These are phyloP conservation scores for Pulveroboletus sp. DNA, from an alignment of 768 basidiomycete species.

Conservation along the genomic window DNA sequence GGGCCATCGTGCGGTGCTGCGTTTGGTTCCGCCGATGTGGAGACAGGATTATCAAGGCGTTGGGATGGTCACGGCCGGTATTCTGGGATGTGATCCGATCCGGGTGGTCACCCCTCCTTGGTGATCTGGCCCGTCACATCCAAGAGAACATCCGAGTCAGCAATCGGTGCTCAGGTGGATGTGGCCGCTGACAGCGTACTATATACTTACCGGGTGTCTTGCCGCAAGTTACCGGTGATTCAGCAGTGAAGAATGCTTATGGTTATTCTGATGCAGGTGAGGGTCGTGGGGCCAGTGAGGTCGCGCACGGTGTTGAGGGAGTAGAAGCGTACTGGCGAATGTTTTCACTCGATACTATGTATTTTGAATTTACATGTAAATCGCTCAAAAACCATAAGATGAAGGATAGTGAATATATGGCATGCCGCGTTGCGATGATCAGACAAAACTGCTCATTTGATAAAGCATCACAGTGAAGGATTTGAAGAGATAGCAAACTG, in stretches of 20 bases:
- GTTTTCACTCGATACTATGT: conserved; percentile 9
- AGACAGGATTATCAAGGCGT: conserved; percentile 5
- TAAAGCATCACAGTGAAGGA: too few relatives aligned
- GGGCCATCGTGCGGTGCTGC: conserved; percentile 22
- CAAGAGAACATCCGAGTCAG: background rate
- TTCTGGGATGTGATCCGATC: conserved; percentile 8
- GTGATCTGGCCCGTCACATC: too few relatives aligned
- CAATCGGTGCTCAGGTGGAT: conserved; percentile 17
- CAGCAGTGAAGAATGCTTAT: conserved; percentile 19
- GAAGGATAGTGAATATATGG: too few relatives aligned
- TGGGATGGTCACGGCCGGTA: too few relatives aligned
- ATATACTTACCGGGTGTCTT: conserved; percentile 39
- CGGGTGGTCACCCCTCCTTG: conserved; percentile 15
- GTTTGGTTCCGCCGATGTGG: conserved; percentile 14
- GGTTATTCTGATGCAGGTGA: too few relatives aligned
- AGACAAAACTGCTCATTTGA: too few relatives aligned
- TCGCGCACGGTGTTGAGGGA: conserved; percentile 20
- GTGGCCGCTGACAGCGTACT: conserved; percentile 37
- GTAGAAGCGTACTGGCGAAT: conserved; percentile 8
- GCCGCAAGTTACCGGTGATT: too few relatives aligned
- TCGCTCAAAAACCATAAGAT: too few relatives aligned
- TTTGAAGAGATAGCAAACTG: too few relatives aligned
- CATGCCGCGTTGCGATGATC: too few relatives aligned
- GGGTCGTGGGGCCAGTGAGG: conserved; percentile 39
- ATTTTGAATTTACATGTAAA: too few relatives aligned